Conservation (phyloP, 768 basidiomycete genomes). For the Dictyophora rubrovolvata region DNA sequence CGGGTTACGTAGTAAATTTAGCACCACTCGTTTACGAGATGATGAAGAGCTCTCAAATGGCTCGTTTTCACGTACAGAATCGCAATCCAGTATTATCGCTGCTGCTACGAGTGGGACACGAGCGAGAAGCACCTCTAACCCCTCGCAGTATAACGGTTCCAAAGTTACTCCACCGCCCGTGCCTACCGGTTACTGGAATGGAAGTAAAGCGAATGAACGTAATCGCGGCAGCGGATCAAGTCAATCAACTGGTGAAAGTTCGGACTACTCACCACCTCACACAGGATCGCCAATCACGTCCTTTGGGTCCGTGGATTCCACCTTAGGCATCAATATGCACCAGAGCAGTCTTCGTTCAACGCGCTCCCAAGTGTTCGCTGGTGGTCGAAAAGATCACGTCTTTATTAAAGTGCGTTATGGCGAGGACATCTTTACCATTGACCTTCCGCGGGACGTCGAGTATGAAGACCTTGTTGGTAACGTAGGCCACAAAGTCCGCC, state of each 20-base stretch:
- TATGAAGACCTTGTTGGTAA: constrained; percentile 80
- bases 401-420: constrained; percentile 94
- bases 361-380: constrained; percentile 45
- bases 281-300: constrained; percentile 83
- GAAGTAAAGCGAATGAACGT: constrained; percentile 10
- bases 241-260: constrained; percentile 71
- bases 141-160: constrained; percentile 2
- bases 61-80: constrained; percentile 53
- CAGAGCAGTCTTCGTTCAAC: constrained; percentile 34
- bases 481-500: constrained; percentile 85
- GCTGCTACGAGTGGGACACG: not conserved
- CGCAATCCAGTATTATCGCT: constrained; percentile 3
- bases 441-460: constrained; percentile 70
- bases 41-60: constrained; percentile 35
- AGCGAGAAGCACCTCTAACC: constrained; percentile 6
- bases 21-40: constrained; percentile 48
- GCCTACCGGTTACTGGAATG: constrained; percentile 33
- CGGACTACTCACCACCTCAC: constrained; percentile 72
- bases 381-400: constrained; percentile 13
- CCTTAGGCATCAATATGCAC: constrained; percentile 43
- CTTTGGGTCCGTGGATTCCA: constrained; percentile 83
- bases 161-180: constrained; percentile 44
- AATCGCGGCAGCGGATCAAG: constrained; percentile 83
- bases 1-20: constrained; percentile 56
- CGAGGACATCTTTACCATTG: constrained; percentile 91